These are phyloP conservation scores for Brassica balearica DNA, from an alignment of 441 rosid species.

Conservation along the genomic window DNA sequence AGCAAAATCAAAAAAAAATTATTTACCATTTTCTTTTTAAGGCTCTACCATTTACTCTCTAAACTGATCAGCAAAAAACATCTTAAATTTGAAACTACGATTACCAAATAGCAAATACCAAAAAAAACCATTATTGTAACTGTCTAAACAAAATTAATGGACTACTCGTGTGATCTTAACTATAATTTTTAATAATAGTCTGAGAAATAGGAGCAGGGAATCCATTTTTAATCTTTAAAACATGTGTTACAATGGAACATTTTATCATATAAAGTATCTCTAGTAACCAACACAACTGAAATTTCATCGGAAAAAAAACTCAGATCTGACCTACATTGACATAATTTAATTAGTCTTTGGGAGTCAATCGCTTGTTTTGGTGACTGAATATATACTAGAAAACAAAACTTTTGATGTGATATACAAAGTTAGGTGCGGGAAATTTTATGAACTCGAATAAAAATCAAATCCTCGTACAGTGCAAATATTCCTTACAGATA, in stretches of 20 bases:
- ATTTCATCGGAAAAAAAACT: neutral
- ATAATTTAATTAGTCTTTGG: too few relatives aligned
- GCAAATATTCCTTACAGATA: conserved; percentile 25
- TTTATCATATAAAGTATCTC: neutral
- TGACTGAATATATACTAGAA: neutral
- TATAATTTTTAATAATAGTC: neutral
- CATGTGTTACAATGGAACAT: neutral
- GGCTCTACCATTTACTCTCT: neutral
- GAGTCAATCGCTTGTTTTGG: neutral
- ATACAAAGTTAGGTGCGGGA: conserved; percentile 15
- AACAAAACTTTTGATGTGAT: neutral
- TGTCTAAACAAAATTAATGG: neutral
- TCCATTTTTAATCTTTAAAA: neutral
- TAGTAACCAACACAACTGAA: neutral
- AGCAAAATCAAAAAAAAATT: neutral
- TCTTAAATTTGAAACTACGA: neutral
- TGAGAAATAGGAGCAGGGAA: neutral
- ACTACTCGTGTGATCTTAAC: neutral
- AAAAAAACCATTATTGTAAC: neutral
- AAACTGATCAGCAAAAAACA: neutral
- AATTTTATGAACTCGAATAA: conserved; percentile 21
- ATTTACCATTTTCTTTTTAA: neutral
- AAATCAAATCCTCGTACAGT: conserved; percentile 34
- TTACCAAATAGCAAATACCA: neutral
- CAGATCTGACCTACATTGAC: neutral